phyloP scores from a whole-genome alignment of 1,284 basidiomycete genomes.

The Xerocomus minutiporus region DNA sequence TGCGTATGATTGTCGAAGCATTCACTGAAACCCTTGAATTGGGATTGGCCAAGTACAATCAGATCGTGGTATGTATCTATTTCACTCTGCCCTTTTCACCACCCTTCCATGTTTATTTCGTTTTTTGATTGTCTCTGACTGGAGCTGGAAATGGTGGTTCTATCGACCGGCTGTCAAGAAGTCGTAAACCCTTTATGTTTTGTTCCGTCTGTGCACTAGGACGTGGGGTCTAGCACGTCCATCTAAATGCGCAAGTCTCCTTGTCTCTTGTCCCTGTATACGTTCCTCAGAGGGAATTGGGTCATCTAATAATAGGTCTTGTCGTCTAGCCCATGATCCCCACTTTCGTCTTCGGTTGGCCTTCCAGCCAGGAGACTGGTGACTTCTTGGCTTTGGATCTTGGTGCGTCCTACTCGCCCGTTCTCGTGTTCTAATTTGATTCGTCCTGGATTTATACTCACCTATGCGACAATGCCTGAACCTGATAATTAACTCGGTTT shows the following conservation, averaged over 20 bases:
- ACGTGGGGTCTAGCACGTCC: not conserved
- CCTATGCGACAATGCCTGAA: not conserved
- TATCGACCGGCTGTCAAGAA: not conserved
- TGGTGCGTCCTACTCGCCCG: constrained; percentile 44
- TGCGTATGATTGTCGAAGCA: constrained; percentile 96
- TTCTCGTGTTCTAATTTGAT: not conserved
- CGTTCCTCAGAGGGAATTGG: not conserved
- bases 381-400: constrained; percentile 94
- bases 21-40: constrained; percentile 90
- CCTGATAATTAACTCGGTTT: not conserved
- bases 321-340: constrained; percentile 85
- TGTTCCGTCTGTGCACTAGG: not conserved
- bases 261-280: constrained; percentile 4
- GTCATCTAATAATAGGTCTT: not conserved
- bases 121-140: not conserved
- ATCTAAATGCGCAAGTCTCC: not conserved
- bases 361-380: constrained; percentile 84
- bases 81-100: not conserved
- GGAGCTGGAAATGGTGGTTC: constrained; percentile 5
- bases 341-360: constrained; percentile 97
- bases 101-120: constrained; percentile 4
- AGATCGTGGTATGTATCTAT: constrained; percentile 76
- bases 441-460: not conserved
- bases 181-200: not conserved
- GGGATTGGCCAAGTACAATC: constrained; percentile 78